Base-by-base conservation (phyloP, 345 rosid species). In the Aegle marmelos region DNA sequence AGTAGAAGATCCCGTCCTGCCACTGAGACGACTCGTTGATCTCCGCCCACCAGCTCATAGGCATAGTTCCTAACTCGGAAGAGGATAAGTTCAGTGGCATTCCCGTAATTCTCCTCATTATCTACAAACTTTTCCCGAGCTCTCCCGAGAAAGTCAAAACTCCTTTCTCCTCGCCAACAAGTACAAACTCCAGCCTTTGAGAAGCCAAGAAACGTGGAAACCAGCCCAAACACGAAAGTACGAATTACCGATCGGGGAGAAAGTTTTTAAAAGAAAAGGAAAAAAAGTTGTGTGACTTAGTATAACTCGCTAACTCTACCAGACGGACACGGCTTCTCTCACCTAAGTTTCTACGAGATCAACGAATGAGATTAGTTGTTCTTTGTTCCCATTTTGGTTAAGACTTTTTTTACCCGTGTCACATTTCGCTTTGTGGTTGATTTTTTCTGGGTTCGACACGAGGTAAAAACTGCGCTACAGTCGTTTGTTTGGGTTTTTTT, bases 1-100 rank as follows among this genome's bases (percentile, higher is more conserved):
- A 66, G 82, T 87, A 96, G 79, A 89, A 96, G 81, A 96, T 88
- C 84, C 97, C 98, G 79, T 96, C 95, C 78, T 96, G 99, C 98
- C 98, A 96, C 63, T 76, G 85, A 80, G 86, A 67, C n/a, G 98
- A 91, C 68, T 91, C 97, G 79, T 94, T 90, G 87, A 94, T 87
- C 81, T 90, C 93, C 1, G 88, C 90, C 98, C 98, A 94, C 98
- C 98, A 94, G 70, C 75, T 83, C 69, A 81, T 64, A 58, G 78
- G 67, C 59, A 77, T 37, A 30, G 70, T 56, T 22, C 60, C 79
- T 9, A 79, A 61, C 62, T 77, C 79, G 24, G 78, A 34, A 59
- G 81, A 79, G 73, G 76, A 62, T 8, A 59, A 36, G 59, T 24
- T 10, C 65, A 80, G 72, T 68, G 73, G 69, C 67, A 65, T 80